A percentile compares a stretch with the other conserved stretches of the same genome.
phyloP scores from a whole-genome alignment of 768 basidiomycete genomes.

The Mycena vitilis region DNA sequence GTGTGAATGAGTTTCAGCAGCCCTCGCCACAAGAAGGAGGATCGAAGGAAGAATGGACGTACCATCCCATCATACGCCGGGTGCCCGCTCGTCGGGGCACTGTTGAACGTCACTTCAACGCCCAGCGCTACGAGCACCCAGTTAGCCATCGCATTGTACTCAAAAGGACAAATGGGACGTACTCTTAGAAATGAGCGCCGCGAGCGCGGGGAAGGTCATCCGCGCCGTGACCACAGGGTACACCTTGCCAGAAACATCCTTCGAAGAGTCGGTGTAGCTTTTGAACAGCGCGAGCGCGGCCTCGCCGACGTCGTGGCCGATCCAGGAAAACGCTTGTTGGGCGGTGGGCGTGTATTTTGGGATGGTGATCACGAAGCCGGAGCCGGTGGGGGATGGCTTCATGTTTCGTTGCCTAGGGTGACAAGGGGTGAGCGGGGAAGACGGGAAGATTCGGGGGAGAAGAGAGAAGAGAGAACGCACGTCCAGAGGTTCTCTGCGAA shows the following conservation, averaged over 20 bases:
- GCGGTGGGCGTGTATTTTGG: slow-evolving; percentile 5
- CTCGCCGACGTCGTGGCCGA: neutral
- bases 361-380: slow-evolving; percentile 2
- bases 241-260: slow-evolving; percentile 4
- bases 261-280: slow-evolving; percentile 7
- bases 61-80: slow-evolving; percentile 7
- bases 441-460: neutral
- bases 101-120: slow-evolving; percentile 2
- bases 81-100: neutral
- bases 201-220: slow-evolving; percentile 6
- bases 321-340: neutral
- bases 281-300: neutral
- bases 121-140: neutral
- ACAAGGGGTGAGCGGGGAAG: too few relatives aligned
- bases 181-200: neutral
- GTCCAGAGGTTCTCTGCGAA: neutral
- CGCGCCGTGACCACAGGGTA: slow-evolving; percentile 2
- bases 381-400: neutral
- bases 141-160: neutral
- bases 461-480: neutral
- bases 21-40: too few relatives aligned
- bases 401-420: neutral
- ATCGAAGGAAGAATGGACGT: neutral
- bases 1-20: too few relatives aligned
- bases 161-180: neutral